phyloP scores from a whole-genome alignment of 345 rosid genomes.

The Pseudoturritis turrita region DNA sequence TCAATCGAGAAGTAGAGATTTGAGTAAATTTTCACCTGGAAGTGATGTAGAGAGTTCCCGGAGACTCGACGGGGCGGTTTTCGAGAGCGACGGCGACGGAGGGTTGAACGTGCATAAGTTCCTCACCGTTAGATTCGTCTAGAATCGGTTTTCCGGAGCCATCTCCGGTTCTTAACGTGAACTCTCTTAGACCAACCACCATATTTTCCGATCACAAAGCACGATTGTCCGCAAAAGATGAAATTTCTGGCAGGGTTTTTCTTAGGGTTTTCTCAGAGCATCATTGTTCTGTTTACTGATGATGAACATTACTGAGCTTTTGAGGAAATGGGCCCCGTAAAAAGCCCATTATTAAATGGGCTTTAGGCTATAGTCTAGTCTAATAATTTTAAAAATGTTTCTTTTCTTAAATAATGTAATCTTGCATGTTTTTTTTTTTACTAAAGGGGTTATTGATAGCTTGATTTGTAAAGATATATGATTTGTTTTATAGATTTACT shows the following conservation, averaged over 20 bases:
- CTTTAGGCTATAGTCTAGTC: no score
- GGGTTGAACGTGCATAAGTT: conserved; percentile 63
- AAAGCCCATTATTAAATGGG: no score
- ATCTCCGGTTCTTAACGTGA: conserved; percentile 46
- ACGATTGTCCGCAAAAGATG: neutral
- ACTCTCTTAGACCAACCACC: conserved; percentile 67
- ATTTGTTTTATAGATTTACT: no score
- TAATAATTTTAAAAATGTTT: no score
- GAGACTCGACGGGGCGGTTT: conserved; percentile 54
- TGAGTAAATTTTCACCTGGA: conserved; percentile 39
- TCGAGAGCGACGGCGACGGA: conserved; percentile 73
- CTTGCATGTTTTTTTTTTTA: no score
- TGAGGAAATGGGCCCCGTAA: neutral
- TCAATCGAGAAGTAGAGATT: neutral
- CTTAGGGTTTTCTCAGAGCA: conserved; percentile 22
- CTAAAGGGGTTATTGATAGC: no score
- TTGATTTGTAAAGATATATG: no score
- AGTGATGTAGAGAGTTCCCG: conserved; percentile 89
- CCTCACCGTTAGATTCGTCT: conserved; percentile 64
- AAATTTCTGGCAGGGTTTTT: conserved; percentile 9
- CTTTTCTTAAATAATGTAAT: no score
- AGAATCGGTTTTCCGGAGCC: conserved; percentile 67
- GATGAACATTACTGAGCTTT: conserved; percentile 19
- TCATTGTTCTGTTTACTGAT: neutral
- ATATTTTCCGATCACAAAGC: conserved; percentile 35